Evolutionary conservation across 192 early-diverging fungal genomes (phyloP).

Genomic region (Linnemannia exigua): DNA sequence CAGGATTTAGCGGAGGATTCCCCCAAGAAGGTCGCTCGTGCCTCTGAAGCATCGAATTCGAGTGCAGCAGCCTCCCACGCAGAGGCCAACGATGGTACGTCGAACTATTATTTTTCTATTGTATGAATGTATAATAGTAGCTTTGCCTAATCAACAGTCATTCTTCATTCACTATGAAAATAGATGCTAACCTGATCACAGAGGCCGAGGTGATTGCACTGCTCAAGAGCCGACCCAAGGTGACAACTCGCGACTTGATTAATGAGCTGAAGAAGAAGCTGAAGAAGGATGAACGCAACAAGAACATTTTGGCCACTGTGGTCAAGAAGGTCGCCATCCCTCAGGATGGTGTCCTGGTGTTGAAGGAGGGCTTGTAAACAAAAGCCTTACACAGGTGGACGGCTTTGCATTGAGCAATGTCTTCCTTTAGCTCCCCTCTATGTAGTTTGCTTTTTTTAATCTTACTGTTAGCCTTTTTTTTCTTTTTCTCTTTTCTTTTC

Average conservation of each 20-base stretch:
- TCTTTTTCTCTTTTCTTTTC: neutral
- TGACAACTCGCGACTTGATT: constrained; percentile 78
- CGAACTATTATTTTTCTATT: neutral
- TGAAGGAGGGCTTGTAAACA: constrained; percentile 32
- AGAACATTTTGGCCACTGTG: constrained; percentile 58
- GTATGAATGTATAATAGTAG: neutral
- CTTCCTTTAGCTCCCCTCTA: too few relatives aligned
- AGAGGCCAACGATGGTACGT: constrained; percentile 32
- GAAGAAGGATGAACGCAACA: constrained; percentile 64
- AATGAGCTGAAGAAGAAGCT: constrained; percentile 73
- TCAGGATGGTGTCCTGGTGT: constrained; percentile 31
- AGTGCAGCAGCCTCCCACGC: neutral
- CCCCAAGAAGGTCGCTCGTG: constrained; percentile 40
- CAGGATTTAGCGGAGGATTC: constrained; percentile 26
- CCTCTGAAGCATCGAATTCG: constrained; percentile 6
- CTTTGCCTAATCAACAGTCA: neutral
- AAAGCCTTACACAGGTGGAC: neutral
- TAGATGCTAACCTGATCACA: constrained; percentile 68
- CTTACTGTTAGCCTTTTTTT: neutral
- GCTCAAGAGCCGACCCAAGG: constrained; percentile 64
- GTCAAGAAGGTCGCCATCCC: constrained; percentile 61
- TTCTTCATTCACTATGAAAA: neutral
- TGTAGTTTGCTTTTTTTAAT: neutral
- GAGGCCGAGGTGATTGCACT: constrained; percentile 76
- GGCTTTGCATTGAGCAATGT: neutral